Conservation (phyloP, 495 filamentous ascomycete genomes). For the Symbiotaphrina buchneri region DNA sequence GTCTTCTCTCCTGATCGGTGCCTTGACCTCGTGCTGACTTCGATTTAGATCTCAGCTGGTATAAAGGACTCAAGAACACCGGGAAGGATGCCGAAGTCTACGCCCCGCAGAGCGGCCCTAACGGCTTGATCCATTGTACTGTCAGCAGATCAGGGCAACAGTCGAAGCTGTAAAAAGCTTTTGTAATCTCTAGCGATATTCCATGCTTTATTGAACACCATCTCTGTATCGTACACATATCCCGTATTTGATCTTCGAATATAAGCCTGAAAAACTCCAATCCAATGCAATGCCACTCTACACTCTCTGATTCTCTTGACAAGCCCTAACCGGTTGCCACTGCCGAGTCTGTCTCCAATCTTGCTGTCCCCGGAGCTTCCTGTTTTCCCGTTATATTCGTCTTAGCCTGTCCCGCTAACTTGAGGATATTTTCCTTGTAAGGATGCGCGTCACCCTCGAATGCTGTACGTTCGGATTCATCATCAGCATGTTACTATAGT, state of each 20-base stretch:
- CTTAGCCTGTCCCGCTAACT: conserved; percentile 28
- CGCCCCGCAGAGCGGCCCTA: conserved; percentile 78
- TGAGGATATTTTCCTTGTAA: conserved; percentile 71
- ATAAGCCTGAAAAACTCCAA: neutral
- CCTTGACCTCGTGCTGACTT: neutral
- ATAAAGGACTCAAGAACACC: conserved; percentile 91
- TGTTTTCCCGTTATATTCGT: conserved; percentile 13
- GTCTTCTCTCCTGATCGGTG: conserved; percentile 4
- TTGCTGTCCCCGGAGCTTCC: conserved; percentile 20
- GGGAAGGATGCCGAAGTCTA: conserved; percentile 93
- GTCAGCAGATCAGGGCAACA: conserved; percentile 35
- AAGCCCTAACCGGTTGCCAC: neutral
- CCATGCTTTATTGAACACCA: neutral
- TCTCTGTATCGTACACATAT: neutral
- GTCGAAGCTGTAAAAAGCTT: conserved; percentile 11
- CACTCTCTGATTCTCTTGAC: too few relatives aligned
- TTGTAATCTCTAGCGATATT: neutral
- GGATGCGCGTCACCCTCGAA: conserved; percentile 85
- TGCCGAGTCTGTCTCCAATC: conserved; percentile 8
- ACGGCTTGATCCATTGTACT: conserved; percentile 90
- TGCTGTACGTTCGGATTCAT: conserved; percentile 21
- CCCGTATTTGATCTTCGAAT: neutral
- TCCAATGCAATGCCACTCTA: neutral
- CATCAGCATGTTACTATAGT: neutral
- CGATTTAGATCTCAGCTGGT: conserved; percentile 76